A percentile compares a stretch with the other conserved stretches of the same genome.
phyloP scores from a whole-genome alignment of 306 rosid species.

The Pterocarpus santalinus region DNA sequence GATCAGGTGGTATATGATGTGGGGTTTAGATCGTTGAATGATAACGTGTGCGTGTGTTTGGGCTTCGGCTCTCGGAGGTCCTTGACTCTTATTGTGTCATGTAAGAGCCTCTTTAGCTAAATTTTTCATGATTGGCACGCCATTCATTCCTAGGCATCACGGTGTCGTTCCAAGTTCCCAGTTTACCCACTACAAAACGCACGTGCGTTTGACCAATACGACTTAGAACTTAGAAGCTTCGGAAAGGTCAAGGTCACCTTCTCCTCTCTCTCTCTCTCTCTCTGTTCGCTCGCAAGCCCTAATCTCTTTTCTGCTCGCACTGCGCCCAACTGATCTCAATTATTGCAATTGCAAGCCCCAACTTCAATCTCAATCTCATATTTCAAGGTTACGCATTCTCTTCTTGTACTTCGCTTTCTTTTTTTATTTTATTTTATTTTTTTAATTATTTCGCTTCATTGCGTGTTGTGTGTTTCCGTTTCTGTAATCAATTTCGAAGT shows the following conservation, averaged over 20 bases:
- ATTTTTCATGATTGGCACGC: conserved; percentile 21
- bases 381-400: conserved; percentile 50
- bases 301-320: conserved; percentile 42
- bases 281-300: conserved; percentile 42
- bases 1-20: too few species aligned
- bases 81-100: background rate
- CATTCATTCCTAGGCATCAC: background rate
- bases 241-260: conserved; percentile 42
- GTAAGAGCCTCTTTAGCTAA: background rate
- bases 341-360: conserved; percentile 28
- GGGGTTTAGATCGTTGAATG: too few species aligned
- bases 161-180: background rate
- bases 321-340: conserved; percentile 33
- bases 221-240: conserved; percentile 58
- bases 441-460: background rate
- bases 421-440: conserved; percentile 14
- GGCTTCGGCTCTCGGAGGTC: too few species aligned
- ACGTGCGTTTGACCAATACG: conserved; percentile 68
- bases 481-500: too few species aligned
- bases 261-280: conserved; percentile 19
- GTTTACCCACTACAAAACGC: conserved; percentile 33
- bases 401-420: background rate
- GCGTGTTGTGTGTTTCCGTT: background rate
- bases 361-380: conserved; percentile 28
- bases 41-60: too few species aligned